Evolutionary conservation across 139 green algal species (phyloP).

Genomic region (Chlamydomonas sp.): DNA sequence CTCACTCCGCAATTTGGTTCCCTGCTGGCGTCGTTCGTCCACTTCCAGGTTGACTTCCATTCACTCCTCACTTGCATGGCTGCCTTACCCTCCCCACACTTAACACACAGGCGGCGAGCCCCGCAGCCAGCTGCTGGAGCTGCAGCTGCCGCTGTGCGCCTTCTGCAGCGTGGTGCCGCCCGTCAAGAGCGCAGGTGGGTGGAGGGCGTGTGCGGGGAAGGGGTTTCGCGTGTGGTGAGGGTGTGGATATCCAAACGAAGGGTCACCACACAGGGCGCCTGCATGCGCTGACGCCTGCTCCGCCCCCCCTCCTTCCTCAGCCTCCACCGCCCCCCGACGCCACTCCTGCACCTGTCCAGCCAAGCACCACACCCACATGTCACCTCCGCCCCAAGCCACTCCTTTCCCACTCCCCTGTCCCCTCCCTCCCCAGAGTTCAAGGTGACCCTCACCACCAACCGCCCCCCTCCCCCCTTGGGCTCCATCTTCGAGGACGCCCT

Average conservation of each 20-base stretch:
- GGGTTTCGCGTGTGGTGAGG: neutral
- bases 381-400: neutral
- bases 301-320: too few species aligned
- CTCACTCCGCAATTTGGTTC: too few species aligned
- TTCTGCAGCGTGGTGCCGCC: slow-evolving; percentile 48
- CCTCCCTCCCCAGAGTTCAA: slow-evolving; percentile 58
- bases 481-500: slow-evolving; percentile 69
- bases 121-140: slow-evolving; percentile 43
- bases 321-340: too few species aligned
- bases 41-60: too few species aligned
- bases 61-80: too few species aligned
- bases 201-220: neutral
- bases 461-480: slow-evolving; percentile 53
- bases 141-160: slow-evolving; percentile 58
- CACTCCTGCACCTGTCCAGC: too few species aligned
- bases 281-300: too few species aligned
- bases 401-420: neutral
- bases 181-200: slow-evolving; percentile 60
- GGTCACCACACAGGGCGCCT: too few species aligned
- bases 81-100: neutral
- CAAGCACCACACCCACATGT: too few species aligned
- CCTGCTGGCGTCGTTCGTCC: too few species aligned
- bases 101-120: slow-evolving; percentile 6
- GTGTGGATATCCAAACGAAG: too few species aligned
- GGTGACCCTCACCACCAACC: slow-evolving; percentile 70